Conservation (phyloP, 2,329 filamentous ascomycete species). For the Phoma sp. region DNA sequence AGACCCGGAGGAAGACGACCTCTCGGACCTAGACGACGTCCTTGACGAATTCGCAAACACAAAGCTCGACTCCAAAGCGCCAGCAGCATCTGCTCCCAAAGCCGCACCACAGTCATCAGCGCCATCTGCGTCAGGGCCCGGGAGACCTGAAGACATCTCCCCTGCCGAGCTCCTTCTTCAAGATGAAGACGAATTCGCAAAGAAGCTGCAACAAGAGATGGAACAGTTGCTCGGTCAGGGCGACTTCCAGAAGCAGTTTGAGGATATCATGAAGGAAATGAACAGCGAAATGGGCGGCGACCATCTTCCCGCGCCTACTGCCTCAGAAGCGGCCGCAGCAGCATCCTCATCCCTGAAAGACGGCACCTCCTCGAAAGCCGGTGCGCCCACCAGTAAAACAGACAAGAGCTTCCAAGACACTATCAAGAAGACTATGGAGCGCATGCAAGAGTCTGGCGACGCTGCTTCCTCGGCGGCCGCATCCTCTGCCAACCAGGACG, state of each 20-base stretch:
- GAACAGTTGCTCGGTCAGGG: conserved; percentile 76
- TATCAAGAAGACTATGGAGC: conserved; percentile 92
- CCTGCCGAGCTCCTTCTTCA: conserved; percentile 41
- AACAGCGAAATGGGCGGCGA: conserved; percentile 49
- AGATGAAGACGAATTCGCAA: conserved; percentile 75
- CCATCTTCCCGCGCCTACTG: conserved; percentile 20
- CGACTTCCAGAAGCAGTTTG: conserved; percentile 81
- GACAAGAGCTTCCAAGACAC: conserved; percentile 87
- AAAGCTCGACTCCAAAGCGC: conserved; percentile 61
- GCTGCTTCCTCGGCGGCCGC: conserved; percentile 80
- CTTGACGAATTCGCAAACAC: conserved; percentile 85
- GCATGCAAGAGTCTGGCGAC: conserved; percentile 89
- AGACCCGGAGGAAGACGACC: conserved; percentile 90
- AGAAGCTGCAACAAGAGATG: conserved; percentile 90
- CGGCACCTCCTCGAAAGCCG: conserved; percentile 12
- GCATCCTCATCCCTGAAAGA: conserved; percentile 35
- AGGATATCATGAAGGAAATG: conserved; percentile 77
- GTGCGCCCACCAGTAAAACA: conserved; percentile 39
- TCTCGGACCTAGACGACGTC: conserved; percentile 94
- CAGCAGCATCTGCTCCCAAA: conserved; percentile 37
- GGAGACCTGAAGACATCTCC: conserved; percentile 43
- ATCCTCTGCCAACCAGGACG: conserved; percentile 66
- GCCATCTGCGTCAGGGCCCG: conserved; percentile 50
- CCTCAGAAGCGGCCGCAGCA: conserved; percentile 30
- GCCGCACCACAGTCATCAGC: conserved; percentile 44